phyloP scores from a whole-genome alignment of 306 rosid species.

The Mimosa bimucronata region DNA sequence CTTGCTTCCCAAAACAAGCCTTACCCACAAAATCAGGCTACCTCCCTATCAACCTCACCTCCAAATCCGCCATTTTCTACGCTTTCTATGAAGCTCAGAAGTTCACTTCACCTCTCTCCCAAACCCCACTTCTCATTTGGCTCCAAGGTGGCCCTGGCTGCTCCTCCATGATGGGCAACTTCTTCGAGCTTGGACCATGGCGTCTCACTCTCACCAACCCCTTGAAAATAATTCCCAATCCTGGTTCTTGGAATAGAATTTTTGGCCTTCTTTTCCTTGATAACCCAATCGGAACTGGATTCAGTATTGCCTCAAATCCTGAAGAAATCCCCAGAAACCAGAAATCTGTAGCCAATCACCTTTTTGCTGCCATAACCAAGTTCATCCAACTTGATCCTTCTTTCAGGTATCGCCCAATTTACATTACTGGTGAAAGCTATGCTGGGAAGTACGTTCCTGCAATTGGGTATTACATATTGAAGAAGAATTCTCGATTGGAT shows the following conservation, averaged over 20 bases:
- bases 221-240: conserved; percentile 51
- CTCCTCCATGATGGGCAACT: not conserved
- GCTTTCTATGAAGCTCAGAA: conserved; percentile 78
- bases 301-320: conserved; percentile 61
- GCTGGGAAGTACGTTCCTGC: not conserved
- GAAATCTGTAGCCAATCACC: not conserved
- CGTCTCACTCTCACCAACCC: not conserved
- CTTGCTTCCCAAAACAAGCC: conserved; percentile 56
- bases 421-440: not conserved
- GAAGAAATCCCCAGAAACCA: conserved; percentile 75
- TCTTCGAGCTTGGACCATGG: not conserved
- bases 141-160: conserved; percentile 1
- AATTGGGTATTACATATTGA: not conserved
- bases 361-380: not conserved
- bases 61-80: conserved; percentile 74
- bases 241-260: conserved; percentile 71
- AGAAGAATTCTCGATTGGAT: not conserved
- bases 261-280: conserved; percentile 78
- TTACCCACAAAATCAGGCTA: conserved; percentile 80
- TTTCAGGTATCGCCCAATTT: not conserved
- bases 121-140: not conserved
- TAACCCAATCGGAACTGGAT: conserved; percentile 80
- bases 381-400: not conserved
- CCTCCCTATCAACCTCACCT: conserved; percentile 49
- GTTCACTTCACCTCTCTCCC: not conserved